phyloP scores from a whole-genome alignment of 2,329 filamentous ascomycete genomes.

The Penicillium sp. region DNA sequence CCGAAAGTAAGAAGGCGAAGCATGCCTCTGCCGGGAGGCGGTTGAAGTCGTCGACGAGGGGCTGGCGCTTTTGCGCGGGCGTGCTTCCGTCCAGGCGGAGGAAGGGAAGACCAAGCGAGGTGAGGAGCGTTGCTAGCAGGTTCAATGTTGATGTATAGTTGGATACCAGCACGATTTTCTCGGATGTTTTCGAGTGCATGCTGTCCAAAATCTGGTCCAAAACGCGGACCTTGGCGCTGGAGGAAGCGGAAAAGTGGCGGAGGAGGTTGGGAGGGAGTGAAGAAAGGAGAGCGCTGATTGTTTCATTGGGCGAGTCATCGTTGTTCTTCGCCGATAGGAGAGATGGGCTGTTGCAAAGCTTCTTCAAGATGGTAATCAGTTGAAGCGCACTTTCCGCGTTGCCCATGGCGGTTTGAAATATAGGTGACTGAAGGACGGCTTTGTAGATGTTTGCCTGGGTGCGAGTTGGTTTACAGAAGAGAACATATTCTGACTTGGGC shows the following conservation, averaged over 20 bases:
- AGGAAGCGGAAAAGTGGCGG: slow-evolving; percentile 54
- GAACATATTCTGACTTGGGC: slow-evolving; percentile 67
- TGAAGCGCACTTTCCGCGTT: slow-evolving; percentile 65
- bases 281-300: slow-evolving; percentile 51
- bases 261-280: slow-evolving; percentile 59
- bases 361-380: slow-evolving; percentile 72
- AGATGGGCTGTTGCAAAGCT: slow-evolving; percentile 71
- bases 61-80: slow-evolving; percentile 64
- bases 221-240: slow-evolving; percentile 67
- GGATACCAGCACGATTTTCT: slow-evolving; percentile 75
- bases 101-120: slow-evolving; percentile 61
- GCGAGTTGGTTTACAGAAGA: slow-evolving; percentile 65
- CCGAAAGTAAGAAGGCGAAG: slow-evolving; percentile 72
- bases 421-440: slow-evolving; percentile 63
- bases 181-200: slow-evolving; percentile 61
- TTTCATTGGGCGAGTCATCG: slow-evolving; percentile 51
- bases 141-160: slow-evolving; percentile 74
- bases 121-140: slow-evolving; percentile 63
- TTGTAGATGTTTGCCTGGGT: slow-evolving; percentile 64
- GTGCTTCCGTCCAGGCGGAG: slow-evolving; percentile 71
- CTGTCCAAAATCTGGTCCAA: slow-evolving; percentile 66
- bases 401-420: slow-evolving; percentile 63
- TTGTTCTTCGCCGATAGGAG: slow-evolving; percentile 57
- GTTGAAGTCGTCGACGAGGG: slow-evolving; percentile 71
- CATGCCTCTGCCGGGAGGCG: slow-evolving; percentile 54